Base-by-base conservation (phyloP, 2,329 filamentous ascomycete species). In the Stagonosporopsis rhizophila region DNA sequence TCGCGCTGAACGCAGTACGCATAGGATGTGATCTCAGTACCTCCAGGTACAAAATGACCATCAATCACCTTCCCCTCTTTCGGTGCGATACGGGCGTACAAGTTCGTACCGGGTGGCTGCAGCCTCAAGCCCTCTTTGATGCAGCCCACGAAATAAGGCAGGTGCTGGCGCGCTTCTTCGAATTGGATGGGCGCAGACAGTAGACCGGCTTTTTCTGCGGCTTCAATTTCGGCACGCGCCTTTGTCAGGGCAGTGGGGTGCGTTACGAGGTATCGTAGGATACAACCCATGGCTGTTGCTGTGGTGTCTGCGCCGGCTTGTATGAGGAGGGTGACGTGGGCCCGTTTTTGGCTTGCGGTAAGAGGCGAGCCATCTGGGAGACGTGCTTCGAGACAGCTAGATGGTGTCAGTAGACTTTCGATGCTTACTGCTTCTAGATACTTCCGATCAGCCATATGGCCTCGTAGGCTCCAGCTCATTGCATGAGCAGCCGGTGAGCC, bases 41-140 rank as follows among this genome's bases (percentile, higher is more conserved):
- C 79, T 2, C 68, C 72, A 0, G 79, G 78, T 4, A 77, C 70
- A 39, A 73, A 75, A 17, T 75, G 35, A 2, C 76, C 78, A 40
- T 77, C 77, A 2, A 81, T 65, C 6, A 75, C 64, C 30, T 79
- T 69, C 2, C 70, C 71, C 3, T 58, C 64, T 17, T 62, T 54
- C 3, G 68, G 66, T 8, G 50, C 73, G 4, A 81, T 67, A 0
- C 82, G 76, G 2, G 81, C 78, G 64, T 85, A 82, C 23, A 84
- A 77, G 52, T 80, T 83, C 1, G 81, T 79, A 0, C 80, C 82
- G 0, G 82, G 77, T 1, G 82, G 82, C 50, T 79, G 77, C 19
- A 85, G 73, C 2, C 82, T 80, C 62, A 85, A 71, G 1, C 78
- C 77, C 62, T 85, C 82, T 23, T 79, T 78, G 41, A 85, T 76